Conservation (phyloP, 2,329 filamentous ascomycete species). For the Colletotrichum noveboracense region DNA sequence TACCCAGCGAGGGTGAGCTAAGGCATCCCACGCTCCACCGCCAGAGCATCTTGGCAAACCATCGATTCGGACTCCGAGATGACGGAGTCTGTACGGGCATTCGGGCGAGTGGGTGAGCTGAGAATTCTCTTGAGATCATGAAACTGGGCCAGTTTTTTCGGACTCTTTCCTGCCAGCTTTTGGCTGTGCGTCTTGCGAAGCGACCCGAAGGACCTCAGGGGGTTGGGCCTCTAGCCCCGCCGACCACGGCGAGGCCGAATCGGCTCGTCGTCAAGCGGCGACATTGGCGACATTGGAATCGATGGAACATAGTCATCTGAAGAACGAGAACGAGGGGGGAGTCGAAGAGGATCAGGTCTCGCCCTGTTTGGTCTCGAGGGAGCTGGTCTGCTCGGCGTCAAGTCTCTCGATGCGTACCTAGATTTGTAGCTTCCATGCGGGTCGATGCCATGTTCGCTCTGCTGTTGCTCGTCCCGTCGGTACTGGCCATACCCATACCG, state of each 20-base stretch:
- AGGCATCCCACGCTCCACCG: neutral
- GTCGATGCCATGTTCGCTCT: neutral
- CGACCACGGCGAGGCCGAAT: neutral
- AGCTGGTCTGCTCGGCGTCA: neutral
- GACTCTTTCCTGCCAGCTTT: neutral
- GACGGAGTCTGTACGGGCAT: neutral
- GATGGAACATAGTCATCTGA: neutral
- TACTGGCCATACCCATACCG: neutral
- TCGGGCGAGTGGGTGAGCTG: neutral
- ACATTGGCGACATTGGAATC: neutral
- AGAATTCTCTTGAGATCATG: neutral
- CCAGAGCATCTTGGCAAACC: neutral
- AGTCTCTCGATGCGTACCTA: neutral
- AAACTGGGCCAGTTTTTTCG: neutral
- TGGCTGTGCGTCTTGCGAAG: neutral
- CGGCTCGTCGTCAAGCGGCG: neutral
- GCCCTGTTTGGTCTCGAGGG: neutral
- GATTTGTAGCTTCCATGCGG: neutral
- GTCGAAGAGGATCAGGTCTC: neutral
- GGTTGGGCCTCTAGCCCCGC: neutral
- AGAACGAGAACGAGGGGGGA: neutral
- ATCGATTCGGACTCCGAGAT: constrained; percentile 3
- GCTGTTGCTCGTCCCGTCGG: neutral
- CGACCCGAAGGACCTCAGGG: neutral
- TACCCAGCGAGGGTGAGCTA: neutral